Evolutionary conservation across 352 stramenopile genomes (phyloP), one percentile per base, ranked within the genome.

Genomic region (Phytopythium aichiense): DNA sequence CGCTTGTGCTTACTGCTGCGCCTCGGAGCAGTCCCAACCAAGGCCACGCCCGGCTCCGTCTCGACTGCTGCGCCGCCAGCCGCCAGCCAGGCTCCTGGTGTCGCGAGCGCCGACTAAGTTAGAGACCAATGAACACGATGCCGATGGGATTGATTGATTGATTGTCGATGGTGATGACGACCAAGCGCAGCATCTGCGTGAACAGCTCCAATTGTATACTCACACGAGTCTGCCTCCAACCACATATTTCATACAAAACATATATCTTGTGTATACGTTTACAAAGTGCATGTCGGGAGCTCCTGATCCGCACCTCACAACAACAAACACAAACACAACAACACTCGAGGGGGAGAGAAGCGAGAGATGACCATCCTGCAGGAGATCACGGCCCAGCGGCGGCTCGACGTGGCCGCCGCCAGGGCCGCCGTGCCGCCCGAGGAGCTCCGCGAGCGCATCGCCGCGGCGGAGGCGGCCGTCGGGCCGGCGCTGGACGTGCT

Each of bases 401-500:
- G 79, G 55, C 35, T 77, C 50, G 81, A 92, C 72, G 75, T 95
- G 42, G 82, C 70, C 18, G 63, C 66, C n/a, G 80, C 84, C 56
- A 88, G 91, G 71, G 43, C 65, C 61, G 13, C 45, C 30, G 66
- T 79, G 25, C 61, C 72, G 23, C 69, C 76, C 43, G 66, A 79
- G 33, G 55, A 84, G 31, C 75, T 99, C 15, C 64, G 67, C 33
- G 45, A 78, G 30, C 62, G 94, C 68, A 97, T 98, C 49, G 64
- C 69, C n/a, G 63, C 42, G 40, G 96, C 92, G 54, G 90, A 98
- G 67, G 63, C 61, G 25, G 18, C 66, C 20, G 79, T 96, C 61
- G 96, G 97, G 13, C 69, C 84, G 2, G 80, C 95, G 20, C 59
- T 99, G 28, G 76, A 88, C 72, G 84, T 99, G 31, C 71, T 97